Conservation (phyloP, 345 rosid species). For the Citrus australasica region DNA sequence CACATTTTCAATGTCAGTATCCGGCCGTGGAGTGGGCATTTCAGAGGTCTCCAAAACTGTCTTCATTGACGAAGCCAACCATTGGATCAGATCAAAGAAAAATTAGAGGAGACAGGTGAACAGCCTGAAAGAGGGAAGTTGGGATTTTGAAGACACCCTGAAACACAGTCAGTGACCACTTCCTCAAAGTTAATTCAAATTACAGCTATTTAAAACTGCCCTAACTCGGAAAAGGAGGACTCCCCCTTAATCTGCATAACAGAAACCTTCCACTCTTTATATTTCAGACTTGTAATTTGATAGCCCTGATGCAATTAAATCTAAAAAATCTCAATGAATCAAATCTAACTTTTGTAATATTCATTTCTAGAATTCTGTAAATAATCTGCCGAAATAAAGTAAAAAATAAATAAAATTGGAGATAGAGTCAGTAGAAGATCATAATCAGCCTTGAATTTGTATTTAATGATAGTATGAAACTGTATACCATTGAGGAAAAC, state of each 20-base stretch:
- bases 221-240: conserved; percentile 18
- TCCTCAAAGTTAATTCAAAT: conserved; percentile 2
- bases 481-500: neutral
- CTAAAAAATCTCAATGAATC: no score
- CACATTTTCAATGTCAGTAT: neutral
- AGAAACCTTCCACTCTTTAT: neutral
- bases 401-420: neutral
- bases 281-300: neutral
- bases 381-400: neutral
- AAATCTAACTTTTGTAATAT: no score
- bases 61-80: neutral
- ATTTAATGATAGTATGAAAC: neutral
- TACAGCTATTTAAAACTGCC: conserved; percentile 13
- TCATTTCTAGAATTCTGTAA: no score
- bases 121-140: neutral
- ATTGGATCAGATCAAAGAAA: neutral
- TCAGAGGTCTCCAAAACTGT: conserved; percentile 10
- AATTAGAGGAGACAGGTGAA: neutral
- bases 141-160: neutral
- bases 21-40: neutral
- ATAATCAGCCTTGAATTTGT: neutral
- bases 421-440: neutral
- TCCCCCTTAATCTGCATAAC: conserved; percentile 21
- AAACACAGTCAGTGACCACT: neutral
- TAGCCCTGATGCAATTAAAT: no score